These are phyloP conservation scores for Phaeosphaeria sp. DNA, from an alignment of 2,329 filamentous ascomycete genomes.

Conservation along the genomic window DNA sequence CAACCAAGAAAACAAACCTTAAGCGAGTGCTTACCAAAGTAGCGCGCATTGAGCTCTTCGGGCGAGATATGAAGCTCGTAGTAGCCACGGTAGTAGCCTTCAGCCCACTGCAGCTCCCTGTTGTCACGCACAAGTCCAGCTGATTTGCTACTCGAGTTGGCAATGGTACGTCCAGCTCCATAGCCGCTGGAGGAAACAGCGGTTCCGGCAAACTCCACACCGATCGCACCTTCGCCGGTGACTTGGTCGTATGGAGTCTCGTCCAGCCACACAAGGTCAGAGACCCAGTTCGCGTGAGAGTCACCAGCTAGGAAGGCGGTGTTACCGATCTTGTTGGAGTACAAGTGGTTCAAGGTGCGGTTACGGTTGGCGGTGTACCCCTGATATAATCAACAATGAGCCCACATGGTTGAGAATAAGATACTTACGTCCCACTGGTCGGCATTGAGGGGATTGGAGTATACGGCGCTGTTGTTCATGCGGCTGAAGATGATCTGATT, in stretches of 20 bases:
- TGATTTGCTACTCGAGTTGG: slow-evolving; percentile 58
- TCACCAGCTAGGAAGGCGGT: slow-evolving; percentile 76
- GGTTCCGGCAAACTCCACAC: slow-evolving; percentile 65
- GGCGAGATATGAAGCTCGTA: slow-evolving; percentile 66
- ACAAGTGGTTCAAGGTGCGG: slow-evolving; percentile 70
- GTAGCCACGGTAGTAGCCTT: slow-evolving; percentile 75
- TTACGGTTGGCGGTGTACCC: slow-evolving; percentile 73
- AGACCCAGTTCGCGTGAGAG: slow-evolving; percentile 67
- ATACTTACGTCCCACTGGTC: slow-evolving; percentile 63
- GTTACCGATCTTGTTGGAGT: slow-evolving; percentile 71
- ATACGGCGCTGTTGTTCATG: slow-evolving; percentile 34
- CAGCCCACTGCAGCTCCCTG: slow-evolving; percentile 72
- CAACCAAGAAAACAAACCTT: background rate
- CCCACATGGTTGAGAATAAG: background rate
- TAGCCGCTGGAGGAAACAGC: slow-evolving; percentile 67
- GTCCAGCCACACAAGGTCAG: slow-evolving; percentile 52
- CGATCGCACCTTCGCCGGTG: slow-evolving; percentile 49
- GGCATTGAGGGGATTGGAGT: slow-evolving; percentile 49
- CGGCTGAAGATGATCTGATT: slow-evolving; percentile 63
- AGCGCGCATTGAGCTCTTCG: slow-evolving; percentile 65
- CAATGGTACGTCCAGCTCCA: slow-evolving; percentile 18
- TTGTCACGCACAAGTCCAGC: slow-evolving; percentile 54
- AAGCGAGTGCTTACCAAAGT: slow-evolving; percentile 67
- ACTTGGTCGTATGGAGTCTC: slow-evolving; percentile 44
- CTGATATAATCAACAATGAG: slow-evolving; percentile 38